Conservation (phyloP, 257 asterid species). For the Capsicum baccatum region DNA sequence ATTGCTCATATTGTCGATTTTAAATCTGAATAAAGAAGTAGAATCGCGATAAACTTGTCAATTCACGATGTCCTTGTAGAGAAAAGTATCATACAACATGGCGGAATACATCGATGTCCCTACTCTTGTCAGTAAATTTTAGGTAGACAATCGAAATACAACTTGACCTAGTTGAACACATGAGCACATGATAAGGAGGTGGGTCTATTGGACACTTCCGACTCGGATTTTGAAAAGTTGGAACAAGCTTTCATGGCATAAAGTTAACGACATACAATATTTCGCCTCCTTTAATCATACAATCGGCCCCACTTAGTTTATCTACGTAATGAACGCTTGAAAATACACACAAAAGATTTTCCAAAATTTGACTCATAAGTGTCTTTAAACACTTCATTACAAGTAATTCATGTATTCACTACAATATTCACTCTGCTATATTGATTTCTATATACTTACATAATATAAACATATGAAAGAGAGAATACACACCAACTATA, state of each 20-base stretch:
- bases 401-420: background rate
- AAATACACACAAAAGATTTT: too few relatives aligned
- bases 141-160: background rate
- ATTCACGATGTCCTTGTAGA: background rate
- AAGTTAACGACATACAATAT: too few relatives aligned
- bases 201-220: background rate
- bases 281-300: background rate
- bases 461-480: background rate
- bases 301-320: too few relatives aligned
- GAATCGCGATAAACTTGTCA: background rate
- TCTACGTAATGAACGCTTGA: too few relatives aligned
- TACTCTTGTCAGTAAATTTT: too few relatives aligned
- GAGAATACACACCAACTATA: background rate
- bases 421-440: background rate
- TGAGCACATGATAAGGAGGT: background rate
- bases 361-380: too few relatives aligned
- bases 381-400: too few relatives aligned
- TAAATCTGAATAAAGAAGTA: too few relatives aligned
- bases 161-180: background rate
- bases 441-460: background rate
- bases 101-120: too few relatives aligned
- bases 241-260: too few relatives aligned
- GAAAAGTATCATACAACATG: background rate
- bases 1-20: background rate
- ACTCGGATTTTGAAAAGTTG: background rate